Percentiles rank a stretch among this genome's conserved stretches.
These are phyloP conservation scores for Hortiboletus flavorubellus DNA, from an alignment of 768 basidiomycete genomes.

Conservation along the genomic window DNA sequence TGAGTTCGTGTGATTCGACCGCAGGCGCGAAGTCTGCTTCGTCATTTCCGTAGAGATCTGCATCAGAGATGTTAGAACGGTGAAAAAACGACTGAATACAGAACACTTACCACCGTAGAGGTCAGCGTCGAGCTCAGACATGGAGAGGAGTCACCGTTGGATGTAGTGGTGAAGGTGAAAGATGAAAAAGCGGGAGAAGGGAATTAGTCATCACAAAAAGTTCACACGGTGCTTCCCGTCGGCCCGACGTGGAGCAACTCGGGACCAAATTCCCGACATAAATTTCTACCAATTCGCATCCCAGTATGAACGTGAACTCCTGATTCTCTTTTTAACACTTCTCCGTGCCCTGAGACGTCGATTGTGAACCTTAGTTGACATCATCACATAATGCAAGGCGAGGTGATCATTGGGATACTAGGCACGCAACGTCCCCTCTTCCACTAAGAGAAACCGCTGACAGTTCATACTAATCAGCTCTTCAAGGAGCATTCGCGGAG, in stretches of 20 bases:
- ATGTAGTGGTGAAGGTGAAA: conserved; percentile 36
- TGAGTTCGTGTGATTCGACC: conserved; percentile 35
- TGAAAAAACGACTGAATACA: fast-evolving
- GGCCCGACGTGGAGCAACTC: conserved; percentile 8
- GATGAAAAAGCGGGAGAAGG: conserved; percentile 23
- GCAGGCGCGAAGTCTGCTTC: conserved; percentile 59
- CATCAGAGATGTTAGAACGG: not conserved
- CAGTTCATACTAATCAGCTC: conserved; percentile 45
- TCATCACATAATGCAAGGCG: conserved; percentile 9
- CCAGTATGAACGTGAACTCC: not conserved
- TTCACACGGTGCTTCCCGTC: conserved; percentile 27
- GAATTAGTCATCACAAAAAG: conserved; percentile 26
- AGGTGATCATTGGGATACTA: conserved; percentile 47
- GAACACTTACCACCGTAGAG: conserved; percentile 72
- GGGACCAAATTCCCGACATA: not conserved
- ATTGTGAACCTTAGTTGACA: not conserved
- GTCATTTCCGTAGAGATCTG: conserved; percentile 67
- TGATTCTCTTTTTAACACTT: not conserved
- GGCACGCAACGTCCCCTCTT: conserved; percentile 33
- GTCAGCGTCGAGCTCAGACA: conserved; percentile 87
- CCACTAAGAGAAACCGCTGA: not conserved
- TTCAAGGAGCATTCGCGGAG: conserved; percentile 92
- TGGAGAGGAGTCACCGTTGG: conserved; percentile 23
- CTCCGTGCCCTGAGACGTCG: not conserved
- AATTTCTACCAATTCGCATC: not conserved